Conservation (phyloP, 805 yeast species). For the Ogataea wickerhamii region DNA sequence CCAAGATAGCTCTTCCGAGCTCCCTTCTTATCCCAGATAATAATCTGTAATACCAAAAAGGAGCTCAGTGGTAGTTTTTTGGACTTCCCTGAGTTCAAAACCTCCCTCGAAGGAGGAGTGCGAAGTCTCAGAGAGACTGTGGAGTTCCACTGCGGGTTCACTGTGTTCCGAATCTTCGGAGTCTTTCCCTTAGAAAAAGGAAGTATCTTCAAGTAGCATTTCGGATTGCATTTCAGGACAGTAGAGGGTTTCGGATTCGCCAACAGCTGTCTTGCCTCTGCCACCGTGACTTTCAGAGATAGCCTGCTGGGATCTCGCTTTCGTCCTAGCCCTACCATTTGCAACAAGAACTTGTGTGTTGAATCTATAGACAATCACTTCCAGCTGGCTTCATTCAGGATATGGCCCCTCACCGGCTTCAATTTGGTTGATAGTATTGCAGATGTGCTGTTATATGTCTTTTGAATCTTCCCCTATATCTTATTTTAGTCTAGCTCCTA, state of each 20-base stretch:
- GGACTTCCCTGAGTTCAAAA: constrained; percentile 3
- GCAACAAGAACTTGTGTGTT: too few relatives aligned
- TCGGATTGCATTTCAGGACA: constrained; percentile 18
- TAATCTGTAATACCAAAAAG: constrained; percentile 13
- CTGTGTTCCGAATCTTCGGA: constrained; percentile 10
- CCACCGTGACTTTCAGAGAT: constrained; percentile 14
- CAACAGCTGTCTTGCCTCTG: constrained; percentile 19
- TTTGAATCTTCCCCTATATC: too few relatives aligned
- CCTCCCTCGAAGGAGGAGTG: constrained; percentile 14
- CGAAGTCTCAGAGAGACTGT: constrained; percentile 13
- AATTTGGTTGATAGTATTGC: too few relatives aligned
- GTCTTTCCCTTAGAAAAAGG: constrained; percentile 18
- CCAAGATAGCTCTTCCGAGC: constrained; percentile 26
- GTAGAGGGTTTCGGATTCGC: constrained; percentile 5
- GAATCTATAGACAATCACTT: too few relatives aligned
- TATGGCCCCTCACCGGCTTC: too few relatives aligned
- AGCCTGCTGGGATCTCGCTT: constrained; percentile 8
- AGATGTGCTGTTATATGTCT: too few relatives aligned
- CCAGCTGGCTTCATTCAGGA: too few relatives aligned
- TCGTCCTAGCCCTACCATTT: constrained; percentile 13
- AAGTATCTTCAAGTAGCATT: constrained; percentile 15
- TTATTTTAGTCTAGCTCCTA: too few relatives aligned
- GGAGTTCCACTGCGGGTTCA: constrained; percentile 21
- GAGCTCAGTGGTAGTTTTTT: constrained; percentile 11
- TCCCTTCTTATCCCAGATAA: constrained; percentile 22